Percentiles rank a stretch among this genome's conserved stretches.
phyloP scores from a whole-genome alignment of 2,329 filamentous ascomycete species.

The Hymenoscyphus occultus region DNA sequence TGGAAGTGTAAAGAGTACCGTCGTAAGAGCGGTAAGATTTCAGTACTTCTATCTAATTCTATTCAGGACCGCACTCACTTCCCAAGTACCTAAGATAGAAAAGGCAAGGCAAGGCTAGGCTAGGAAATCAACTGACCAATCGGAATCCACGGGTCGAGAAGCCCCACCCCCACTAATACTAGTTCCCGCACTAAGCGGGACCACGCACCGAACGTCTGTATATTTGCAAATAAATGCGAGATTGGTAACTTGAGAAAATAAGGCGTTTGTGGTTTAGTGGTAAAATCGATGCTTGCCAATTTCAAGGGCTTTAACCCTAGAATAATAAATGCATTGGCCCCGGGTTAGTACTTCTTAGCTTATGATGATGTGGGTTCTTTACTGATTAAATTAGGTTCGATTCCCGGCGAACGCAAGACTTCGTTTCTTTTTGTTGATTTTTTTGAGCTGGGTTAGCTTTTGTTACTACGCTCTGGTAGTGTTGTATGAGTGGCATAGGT shows the following conservation, averaged over 20 bases:
- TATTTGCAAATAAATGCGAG: not conserved
- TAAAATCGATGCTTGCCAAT: constrained; percentile 5
- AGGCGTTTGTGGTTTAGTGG: constrained; percentile 1
- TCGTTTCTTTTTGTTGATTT: not conserved
- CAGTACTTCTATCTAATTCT: no score
- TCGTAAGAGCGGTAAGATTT: no score
- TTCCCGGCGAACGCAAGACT: not conserved
- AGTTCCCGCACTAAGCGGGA: not conserved
- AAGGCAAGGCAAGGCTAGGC: no score
- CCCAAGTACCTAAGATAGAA: no score
- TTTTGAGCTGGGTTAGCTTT: no score
- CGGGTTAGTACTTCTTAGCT: not conserved
- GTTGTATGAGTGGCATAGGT: no score
- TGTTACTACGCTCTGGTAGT: no score
- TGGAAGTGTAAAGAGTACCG: no score
- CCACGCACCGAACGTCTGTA: not conserved
- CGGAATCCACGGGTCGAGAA: not conserved
- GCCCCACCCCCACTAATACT: not conserved
- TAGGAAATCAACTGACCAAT: not conserved
- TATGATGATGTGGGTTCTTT: no score
- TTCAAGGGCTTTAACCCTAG: not conserved
- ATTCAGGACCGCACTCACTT: accelerated
- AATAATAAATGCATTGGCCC: not conserved
- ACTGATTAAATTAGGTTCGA: not conserved
- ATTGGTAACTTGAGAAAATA: not conserved